phyloP scores from a whole-genome alignment of 2,329 filamentous ascomycete species.

The Penicillium sp. region DNA sequence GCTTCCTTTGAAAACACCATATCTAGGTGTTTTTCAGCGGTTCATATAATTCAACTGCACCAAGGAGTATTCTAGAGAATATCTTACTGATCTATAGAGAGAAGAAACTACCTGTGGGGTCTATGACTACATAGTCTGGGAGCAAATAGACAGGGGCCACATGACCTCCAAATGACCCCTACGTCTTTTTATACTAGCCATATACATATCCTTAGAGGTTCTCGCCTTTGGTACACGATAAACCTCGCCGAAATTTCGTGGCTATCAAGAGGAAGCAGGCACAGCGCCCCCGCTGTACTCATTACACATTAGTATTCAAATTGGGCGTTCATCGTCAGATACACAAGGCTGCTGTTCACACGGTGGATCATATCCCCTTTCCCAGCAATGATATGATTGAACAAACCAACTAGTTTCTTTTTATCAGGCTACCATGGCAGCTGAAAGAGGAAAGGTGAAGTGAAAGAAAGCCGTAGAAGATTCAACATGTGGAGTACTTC shows the following conservation, averaged over 20 bases:
- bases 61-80: no score
- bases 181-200: no score
- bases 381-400: neutral
- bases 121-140: no score
- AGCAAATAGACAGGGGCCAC: no score
- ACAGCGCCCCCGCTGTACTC: neutral
- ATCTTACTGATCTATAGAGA: no score
- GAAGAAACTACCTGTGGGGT: no score
- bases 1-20: no score
- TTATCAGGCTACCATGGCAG: neutral
- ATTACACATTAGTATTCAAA: neutral
- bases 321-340: neutral
- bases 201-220: no score
- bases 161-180: no score
- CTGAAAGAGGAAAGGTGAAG: neutral
- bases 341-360: neutral
- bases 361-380: neutral
- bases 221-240: no score
- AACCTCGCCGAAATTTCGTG: neutral
- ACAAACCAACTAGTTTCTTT: neutral
- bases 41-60: no score
- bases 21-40: no score
- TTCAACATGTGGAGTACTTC: neutral
- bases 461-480: neutral
- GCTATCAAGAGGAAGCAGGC: neutral